phyloP scores from a whole-genome alignment of 176 grass and related monocot genomes.

The Hyparrhenia diplandra region DNA sequence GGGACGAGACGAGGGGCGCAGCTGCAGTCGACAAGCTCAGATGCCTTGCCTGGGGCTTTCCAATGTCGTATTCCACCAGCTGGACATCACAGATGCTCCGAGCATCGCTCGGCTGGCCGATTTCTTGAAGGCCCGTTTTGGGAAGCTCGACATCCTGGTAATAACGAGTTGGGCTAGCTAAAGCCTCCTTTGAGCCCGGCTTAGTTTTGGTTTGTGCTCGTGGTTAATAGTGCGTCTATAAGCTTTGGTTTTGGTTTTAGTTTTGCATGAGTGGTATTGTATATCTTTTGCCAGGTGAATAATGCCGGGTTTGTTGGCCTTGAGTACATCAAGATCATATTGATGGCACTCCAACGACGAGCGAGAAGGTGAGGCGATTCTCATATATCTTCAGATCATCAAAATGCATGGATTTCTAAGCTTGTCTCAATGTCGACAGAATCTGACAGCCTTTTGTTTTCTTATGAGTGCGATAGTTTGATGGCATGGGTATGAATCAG shows the following conservation, averaged over 20 bases:
- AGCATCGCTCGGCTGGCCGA: conserved; percentile 21
- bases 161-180: too few species aligned
- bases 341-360: background rate
- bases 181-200: too few species aligned
- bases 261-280: too few species aligned
- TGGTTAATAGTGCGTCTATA: too few species aligned
- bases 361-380: background rate
- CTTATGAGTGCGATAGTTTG: background rate
- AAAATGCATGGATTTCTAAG: background rate
- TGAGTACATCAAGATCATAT: conserved; percentile 4
- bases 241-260: too few species aligned
- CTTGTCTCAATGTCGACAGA: too few species aligned
- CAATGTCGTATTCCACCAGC: conserved; percentile 33
- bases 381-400: background rate
- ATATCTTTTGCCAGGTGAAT: background rate
- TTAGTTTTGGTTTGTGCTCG: too few species aligned
- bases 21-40: conserved; percentile 20
- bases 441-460: too few species aligned
- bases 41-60: background rate
- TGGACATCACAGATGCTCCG: conserved; percentile 25
- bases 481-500: background rate
- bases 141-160: conserved; percentile 39
- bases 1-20: conserved; percentile 29
- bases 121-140: conserved; percentile 27
- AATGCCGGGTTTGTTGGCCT: background rate